A percentile compares a stretch with the other conserved stretches of the same genome.
Evolutionary conservation across 306 rosid genomes (phyloP).

Genomic region (Astragalus glycyphyllos): DNA sequence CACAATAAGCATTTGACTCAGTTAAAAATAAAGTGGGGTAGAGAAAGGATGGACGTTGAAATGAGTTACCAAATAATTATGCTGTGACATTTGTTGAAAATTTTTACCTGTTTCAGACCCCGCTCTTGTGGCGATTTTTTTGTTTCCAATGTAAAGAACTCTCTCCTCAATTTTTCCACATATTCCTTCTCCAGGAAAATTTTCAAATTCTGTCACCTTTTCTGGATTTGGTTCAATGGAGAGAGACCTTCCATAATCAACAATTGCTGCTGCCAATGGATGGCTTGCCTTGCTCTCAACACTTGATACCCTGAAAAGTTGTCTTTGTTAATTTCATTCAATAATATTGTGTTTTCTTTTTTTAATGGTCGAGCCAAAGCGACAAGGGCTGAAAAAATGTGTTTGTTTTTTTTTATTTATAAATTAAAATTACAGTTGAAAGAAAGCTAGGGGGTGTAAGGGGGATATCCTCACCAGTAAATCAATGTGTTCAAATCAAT

Average conservation of each 20-base stretch:
- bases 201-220: slow-evolving; percentile 69
- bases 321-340: slow-evolving; percentile 9
- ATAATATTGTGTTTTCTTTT: not conserved
- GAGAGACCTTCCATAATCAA: slow-evolving; percentile 80
- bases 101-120: slow-evolving; percentile 65
- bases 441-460: not conserved
- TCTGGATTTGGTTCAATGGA: slow-evolving; percentile 79
- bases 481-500: slow-evolving; percentile 65
- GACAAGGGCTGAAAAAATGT: too few species aligned
- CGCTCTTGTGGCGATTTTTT: slow-evolving; percentile 70
- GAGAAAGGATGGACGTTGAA: too few species aligned
- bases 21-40: too few species aligned
- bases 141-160: slow-evolving; percentile 77
- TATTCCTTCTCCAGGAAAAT: slow-evolving; percentile 92
- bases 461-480: slow-evolving; percentile 64
- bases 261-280: slow-evolving; percentile 88
- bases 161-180: slow-evolving; percentile 71
- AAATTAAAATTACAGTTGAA: not conserved
- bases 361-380: too few species aligned
- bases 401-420: not conserved
- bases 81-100: too few species aligned
- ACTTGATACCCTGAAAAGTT: slow-evolving; percentile 80
- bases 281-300: slow-evolving; percentile 97
- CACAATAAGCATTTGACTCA: slow-evolving; percentile 19
- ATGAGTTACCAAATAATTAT: too few species aligned